Evolutionary conservation across 78 protist genomes (phyloP).

Genomic region (Polysphondylium violaceum): DNA sequence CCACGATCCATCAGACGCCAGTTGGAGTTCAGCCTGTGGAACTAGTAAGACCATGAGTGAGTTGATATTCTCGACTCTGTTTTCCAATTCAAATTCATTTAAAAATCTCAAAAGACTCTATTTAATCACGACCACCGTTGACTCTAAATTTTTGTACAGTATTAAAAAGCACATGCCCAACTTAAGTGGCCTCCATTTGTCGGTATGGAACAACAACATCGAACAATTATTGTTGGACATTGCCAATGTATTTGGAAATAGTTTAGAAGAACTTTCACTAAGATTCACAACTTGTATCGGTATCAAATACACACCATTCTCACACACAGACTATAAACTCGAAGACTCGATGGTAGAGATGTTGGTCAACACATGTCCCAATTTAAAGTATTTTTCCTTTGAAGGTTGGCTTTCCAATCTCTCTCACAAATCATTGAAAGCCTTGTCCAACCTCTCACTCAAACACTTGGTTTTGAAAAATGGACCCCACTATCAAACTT

Average conservation of each 20-base stretch:
- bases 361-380: conserved; percentile 20
- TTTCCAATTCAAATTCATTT: conserved; percentile 16
- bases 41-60: conserved; percentile 10
- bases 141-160: neutral
- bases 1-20: conserved; percentile 59
- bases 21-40: conserved; percentile 47
- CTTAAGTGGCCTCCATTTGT: conserved; percentile 44
- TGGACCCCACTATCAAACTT: conserved; percentile 28
- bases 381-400: conserved; percentile 47
- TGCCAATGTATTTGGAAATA: conserved; percentile 15
- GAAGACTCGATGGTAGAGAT: conserved; percentile 59
- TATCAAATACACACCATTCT: conserved; percentile 60
- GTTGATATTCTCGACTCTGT: conserved; percentile 41
- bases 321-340: conserved; percentile 53
- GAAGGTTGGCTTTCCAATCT: conserved; percentile 64
- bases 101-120: conserved; percentile 46
- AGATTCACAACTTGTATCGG: conserved; percentile 61
- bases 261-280: conserved; percentile 30
- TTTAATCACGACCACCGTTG: conserved; percentile 29
- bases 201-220: conserved; percentile 62
- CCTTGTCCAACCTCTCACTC: neutral
- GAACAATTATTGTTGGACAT: conserved; percentile 4
- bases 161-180: conserved; percentile 29
- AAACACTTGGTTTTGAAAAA: conserved; percentile 62
- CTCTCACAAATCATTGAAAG: neutral